Base-by-base conservation (phyloP, 2,329 filamentous ascomycete species). In the Rachicladosporium sp. region DNA sequence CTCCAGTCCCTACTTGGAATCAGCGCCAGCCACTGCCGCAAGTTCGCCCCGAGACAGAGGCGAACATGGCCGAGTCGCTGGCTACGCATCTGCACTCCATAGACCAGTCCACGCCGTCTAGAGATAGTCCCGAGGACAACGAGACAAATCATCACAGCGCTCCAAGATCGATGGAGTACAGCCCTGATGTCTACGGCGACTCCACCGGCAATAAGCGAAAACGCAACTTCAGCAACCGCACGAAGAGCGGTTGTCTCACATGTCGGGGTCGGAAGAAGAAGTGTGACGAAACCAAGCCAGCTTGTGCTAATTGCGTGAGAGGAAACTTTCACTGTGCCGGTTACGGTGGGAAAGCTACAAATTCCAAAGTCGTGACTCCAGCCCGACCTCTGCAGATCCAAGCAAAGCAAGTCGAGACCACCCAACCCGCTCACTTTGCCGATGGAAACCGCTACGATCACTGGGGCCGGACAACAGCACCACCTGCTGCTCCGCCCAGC, bases 201-300 rank as follows among this genome's bases (percentile, higher is more conserved):
- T 15, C 32, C 35, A 19, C 11, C 19, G 4, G 42, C 15, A 82
- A 82, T 60, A 82, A 81, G 59, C 66, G 80, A 36, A 84, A 84
- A 61, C 71, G 80, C 31, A 84, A 85, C 55, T 96, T 95, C 55
- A 93, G 86, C 65, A 94, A 95, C 61, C 75, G 89, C 43, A 95
- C 89, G 12, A 96, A 96, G 65, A 95, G 88, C 7, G 87, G 88
- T 27, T 96, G 89, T 60, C 77, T 93, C 63, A 96, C 89, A 4
- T 96, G 89, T 59, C 74, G 89, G 44, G 76, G 77, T 57, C 75
- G 89, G 43, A 96, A 96, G 73, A 96, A 96, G 76, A 96, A 96
- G 64, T 96, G 91, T 57, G 89, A 96, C 57, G 91, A 96, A 66
- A 75, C 74, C 39, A 93, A 93, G 60, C 91, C 91, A 19, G 78